phyloP scores from a whole-genome alignment of 208 protist genomes.

The Phytomonas sp. region DNA sequence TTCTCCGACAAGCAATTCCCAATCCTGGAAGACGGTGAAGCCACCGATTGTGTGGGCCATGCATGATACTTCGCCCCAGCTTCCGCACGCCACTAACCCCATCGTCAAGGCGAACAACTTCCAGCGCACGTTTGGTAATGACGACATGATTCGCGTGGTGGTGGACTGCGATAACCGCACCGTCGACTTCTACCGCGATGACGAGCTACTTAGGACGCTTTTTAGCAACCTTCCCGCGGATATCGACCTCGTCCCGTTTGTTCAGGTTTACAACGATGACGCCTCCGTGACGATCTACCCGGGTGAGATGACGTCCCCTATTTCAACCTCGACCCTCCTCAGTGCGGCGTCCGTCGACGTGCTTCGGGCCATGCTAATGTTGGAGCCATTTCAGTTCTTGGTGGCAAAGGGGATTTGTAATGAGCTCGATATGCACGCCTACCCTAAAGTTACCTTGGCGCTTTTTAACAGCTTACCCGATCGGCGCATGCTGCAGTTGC shows the following conservation, averaged over 20 bases:
- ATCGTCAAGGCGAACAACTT: slow-evolving; percentile 87
- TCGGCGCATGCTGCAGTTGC: slow-evolving; percentile 67
- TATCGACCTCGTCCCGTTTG: slow-evolving; percentile 83
- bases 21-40: slow-evolving; percentile 82
- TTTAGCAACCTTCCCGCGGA: slow-evolving; percentile 73
- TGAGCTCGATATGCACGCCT: slow-evolving; percentile 43
- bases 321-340: slow-evolving; percentile 64
- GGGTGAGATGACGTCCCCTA: slow-evolving; percentile 76
- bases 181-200: slow-evolving; percentile 81
- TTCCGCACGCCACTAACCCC: slow-evolving; percentile 84
- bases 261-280: slow-evolving; percentile 90
- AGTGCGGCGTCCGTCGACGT: slow-evolving; percentile 77
- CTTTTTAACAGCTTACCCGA: slow-evolving; percentile 81
- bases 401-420: slow-evolving; percentile 59
- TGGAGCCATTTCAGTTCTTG: slow-evolving; percentile 69
- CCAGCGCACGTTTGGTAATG: slow-evolving; percentile 79
- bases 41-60: slow-evolving; percentile 86
- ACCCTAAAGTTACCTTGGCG: slow-evolving; percentile 68
- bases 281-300: slow-evolving; percentile 52
- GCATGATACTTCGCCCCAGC: slow-evolving; percentile 85
- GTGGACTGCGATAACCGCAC: slow-evolving; percentile 64
- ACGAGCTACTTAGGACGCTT: slow-evolving; percentile 77
- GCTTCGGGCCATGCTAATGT: slow-evolving; percentile 77
- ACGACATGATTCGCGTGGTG: slow-evolving; percentile 70
- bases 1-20: slow-evolving; percentile 70